Base-by-base conservation (phyloP, 805 yeast genomes). In the Saturnispora diversa region DNA sequence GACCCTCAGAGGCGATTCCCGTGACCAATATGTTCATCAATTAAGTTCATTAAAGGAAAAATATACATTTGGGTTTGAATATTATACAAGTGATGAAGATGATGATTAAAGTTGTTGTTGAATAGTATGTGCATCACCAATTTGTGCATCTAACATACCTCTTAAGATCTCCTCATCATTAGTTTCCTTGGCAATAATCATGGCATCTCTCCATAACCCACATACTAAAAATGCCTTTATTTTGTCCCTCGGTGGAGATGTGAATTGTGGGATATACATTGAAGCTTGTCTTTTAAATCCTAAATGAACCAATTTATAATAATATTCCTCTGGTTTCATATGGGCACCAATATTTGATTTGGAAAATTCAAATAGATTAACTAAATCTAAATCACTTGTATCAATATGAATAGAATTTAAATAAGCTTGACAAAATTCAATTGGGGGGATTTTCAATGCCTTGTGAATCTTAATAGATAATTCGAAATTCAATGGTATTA, bases 301-400 rank as follows among this genome's bases (percentile, higher is more conserved):
- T 4, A 70, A 64, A 40, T 65, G 66, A 30, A 72, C 51, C 28
- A 80, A 69, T 28, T 74, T 71, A 12, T 69, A 63, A 41, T 67
- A 82, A 47, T 86, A 77, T 1, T 81, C 77, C 44, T 68, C 69
- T 44, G 79, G 80, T 0, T 90, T 87, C 31, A 86, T 82, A n/a
- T 35, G 30, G 4, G 31, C 26, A 0, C 92, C 75, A 45, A 74
- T 79, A 33, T 64, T 66, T 1, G 59, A 54, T 3, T 62, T 65
- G 0, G 78, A 72, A 50, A 77, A 70, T 23, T 72, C 70, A 47
- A 67, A 69, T 23, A 84, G 55, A 28, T 72, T 75, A 15, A 73
- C 77, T 30, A 54, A 39, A 62, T 75, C 80, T 31, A 74, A 72
- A 61, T 75, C 80, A 28, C 73, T 72, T 6, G 72, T 66, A 2